Conservation (phyloP, 805 yeast genomes). For the Saccharomyces mikatae region DNA sequence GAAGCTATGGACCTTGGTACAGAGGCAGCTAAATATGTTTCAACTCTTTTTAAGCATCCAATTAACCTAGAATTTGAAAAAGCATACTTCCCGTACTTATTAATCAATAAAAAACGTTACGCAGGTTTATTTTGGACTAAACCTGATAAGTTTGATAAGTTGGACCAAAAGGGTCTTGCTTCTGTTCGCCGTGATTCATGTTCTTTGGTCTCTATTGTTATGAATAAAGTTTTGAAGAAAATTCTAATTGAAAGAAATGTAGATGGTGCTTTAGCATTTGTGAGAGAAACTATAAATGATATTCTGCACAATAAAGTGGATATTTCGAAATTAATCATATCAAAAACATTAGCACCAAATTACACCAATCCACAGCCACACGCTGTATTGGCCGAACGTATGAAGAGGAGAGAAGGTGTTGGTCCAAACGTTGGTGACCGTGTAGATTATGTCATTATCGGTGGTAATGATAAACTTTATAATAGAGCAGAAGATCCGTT, state of each 20-base stretch:
- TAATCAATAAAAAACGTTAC: slow-evolving; percentile 92
- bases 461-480: slow-evolving; percentile 75
- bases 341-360: slow-evolving; percentile 86
- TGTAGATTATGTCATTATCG: slow-evolving; percentile 91
- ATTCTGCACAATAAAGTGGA: slow-evolving; percentile 86
- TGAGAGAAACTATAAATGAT: slow-evolving; percentile 82
- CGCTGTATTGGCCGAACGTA: slow-evolving; percentile 89
- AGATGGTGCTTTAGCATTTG: slow-evolving; percentile 72
- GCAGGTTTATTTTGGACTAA: slow-evolving; percentile 97
- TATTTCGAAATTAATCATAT: slow-evolving; percentile 85
- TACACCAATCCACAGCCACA: slow-evolving; percentile 97
- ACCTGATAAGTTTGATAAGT: slow-evolving; percentile 85
- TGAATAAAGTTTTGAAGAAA: slow-evolving; percentile 78
- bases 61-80: slow-evolving; percentile 94
- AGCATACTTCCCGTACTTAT: slow-evolving; percentile 86
- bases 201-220: slow-evolving; percentile 86
- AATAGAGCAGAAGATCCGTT: slow-evolving; percentile 96
- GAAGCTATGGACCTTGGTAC: slow-evolving; percentile 88
- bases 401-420: slow-evolving; percentile 94
- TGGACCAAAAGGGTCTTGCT: slow-evolving; percentile 98
- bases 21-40: slow-evolving; percentile 87
- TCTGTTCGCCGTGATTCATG: slow-evolving; percentile 98
- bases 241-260: slow-evolving; percentile 86
- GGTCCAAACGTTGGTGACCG: slow-evolving; percentile 97
- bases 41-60: slow-evolving; percentile 70